These are phyloP conservation scores for Phialophora tarda DNA, from an alignment of 2,329 filamentous ascomycete genomes.

Conservation along the genomic window DNA sequence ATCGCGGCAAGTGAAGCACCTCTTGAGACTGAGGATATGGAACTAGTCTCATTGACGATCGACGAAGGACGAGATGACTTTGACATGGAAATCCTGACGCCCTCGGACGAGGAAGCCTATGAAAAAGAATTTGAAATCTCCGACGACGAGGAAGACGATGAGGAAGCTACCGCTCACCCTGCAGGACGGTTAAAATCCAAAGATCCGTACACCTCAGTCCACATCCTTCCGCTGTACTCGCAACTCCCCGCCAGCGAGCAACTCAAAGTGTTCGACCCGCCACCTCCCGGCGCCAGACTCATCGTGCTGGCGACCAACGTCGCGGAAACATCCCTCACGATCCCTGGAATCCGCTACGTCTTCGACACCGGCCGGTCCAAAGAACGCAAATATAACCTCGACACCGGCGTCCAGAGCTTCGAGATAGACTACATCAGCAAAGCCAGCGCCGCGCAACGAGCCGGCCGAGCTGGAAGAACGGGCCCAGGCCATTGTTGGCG, in stretches of 20 bases:
- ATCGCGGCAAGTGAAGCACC: constrained; percentile 78
- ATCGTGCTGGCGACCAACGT: constrained; percentile 96
- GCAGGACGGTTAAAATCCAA: constrained; percentile 42
- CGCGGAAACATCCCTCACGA: constrained; percentile 95
- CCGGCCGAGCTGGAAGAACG: constrained; percentile 92
- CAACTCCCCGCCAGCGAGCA: constrained; percentile 89
- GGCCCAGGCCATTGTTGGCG: constrained; percentile 95
- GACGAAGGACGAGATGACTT: constrained; percentile 60
- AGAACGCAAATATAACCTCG: constrained; percentile 84
- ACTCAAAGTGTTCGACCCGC: constrained; percentile 83
- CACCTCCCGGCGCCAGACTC: constrained; percentile 80
- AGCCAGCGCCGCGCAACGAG: constrained; percentile 87
- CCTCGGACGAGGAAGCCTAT: constrained; percentile 61
- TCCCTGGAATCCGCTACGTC: constrained; percentile 92
- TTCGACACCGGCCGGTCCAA: constrained; percentile 94
- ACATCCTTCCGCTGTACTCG: constrained; percentile 92
- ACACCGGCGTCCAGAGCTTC: constrained; percentile 92
- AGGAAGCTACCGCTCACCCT: neutral
- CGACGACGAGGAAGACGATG: constrained; percentile 66
- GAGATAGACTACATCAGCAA: constrained; percentile 97
- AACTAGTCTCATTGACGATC: constrained; percentile 67
- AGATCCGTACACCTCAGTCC: constrained; percentile 70
- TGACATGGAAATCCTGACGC: constrained; percentile 65
- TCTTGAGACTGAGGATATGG: constrained; percentile 83
- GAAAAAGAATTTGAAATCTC: constrained; percentile 67